Evolutionary conservation across 306 rosid genomes (phyloP).

Genomic region (Malus asiatica): DNA sequence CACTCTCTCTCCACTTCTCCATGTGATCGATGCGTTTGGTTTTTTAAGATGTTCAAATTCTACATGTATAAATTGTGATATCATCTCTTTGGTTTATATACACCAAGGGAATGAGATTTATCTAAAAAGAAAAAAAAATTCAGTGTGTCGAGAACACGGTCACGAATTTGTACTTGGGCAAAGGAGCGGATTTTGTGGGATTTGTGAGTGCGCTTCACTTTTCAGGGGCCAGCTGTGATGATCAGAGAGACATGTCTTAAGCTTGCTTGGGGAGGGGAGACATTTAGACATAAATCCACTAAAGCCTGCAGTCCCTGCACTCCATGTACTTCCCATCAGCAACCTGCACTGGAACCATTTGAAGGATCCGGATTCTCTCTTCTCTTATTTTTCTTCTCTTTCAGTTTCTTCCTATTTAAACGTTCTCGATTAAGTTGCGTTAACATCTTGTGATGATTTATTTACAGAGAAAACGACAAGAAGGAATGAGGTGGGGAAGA

Average conservation of each 20-base stretch:
- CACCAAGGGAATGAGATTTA: neutral
- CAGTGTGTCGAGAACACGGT: too few relatives aligned
- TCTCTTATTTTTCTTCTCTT: too few relatives aligned
- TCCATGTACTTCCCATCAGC: neutral
- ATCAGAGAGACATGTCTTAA: conserved; percentile 28
- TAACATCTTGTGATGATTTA: too few relatives aligned
- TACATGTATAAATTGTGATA: neutral
- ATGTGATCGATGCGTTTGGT: conserved; percentile 10
- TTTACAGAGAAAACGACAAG: too few relatives aligned
- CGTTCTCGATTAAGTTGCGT: fast-evolving
- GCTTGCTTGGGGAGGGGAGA: conserved; percentile 39
- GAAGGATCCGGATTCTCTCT: too few relatives aligned
- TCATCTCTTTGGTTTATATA: neutral
- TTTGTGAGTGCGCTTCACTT: conserved; percentile 16
- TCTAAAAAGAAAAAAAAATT: too few relatives aligned
- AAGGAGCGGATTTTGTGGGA: neutral
- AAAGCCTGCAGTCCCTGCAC: conserved; percentile 33
- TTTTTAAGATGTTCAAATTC: neutral
- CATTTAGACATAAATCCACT: conserved; percentile 47
- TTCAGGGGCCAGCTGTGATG: conserved; percentile 43
- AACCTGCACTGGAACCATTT: conserved; percentile 10
- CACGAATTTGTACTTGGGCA: too few relatives aligned
- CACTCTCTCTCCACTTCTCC: conserved; percentile 36
- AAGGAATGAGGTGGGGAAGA: too few relatives aligned
- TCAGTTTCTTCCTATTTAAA: fast-evolving